Evolutionary conservation across 768 basidiomycete genomes (phyloP).

Genomic region (Mrakia gelida): DNA sequence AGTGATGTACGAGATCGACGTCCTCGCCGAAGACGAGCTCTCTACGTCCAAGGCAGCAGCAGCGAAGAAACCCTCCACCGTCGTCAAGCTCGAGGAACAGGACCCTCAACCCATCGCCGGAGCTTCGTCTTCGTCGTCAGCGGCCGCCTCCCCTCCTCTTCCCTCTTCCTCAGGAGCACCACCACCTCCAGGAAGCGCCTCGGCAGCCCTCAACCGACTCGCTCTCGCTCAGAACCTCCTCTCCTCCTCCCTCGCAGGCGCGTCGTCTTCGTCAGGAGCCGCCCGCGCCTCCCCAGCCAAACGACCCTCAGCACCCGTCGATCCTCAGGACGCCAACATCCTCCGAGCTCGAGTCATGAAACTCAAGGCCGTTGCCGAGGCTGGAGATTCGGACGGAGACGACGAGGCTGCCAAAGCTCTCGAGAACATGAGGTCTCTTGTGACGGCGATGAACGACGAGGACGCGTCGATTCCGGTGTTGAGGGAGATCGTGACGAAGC

Average conservation of each 20-base stretch:
- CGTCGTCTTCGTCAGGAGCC: conserved; percentile 25
- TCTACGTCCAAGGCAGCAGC: conserved; percentile 43
- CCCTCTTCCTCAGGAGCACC: conserved; percentile 19
- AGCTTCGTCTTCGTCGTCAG: conserved; percentile 22
- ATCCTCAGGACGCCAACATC: conserved; percentile 87
- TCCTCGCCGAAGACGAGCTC: conserved; percentile 62
- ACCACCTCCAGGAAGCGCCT: background rate
- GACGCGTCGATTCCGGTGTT: conserved; percentile 62
- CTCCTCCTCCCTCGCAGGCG: background rate
- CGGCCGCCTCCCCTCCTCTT: background rate
- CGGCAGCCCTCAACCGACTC: background rate
- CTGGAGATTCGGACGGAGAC: conserved; percentile 54
- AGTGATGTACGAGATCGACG: conserved; percentile 89
- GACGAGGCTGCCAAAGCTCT: conserved; percentile 59
- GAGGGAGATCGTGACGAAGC: conserved; percentile 58
- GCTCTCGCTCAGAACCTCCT: conserved; percentile 17
- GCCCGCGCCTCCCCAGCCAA: conserved; percentile 55
- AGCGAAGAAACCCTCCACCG: conserved; percentile 26
- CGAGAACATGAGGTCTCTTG: conserved; percentile 56
- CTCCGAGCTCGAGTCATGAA: conserved; percentile 84
- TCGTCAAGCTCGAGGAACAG: conserved; percentile 38
- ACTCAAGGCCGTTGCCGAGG: conserved; percentile 57
- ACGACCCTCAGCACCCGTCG: conserved; percentile 63
- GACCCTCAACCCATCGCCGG: conserved; percentile 25
- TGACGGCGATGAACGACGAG: conserved; percentile 57